These are phyloP conservation scores for Vitis labrusca DNA, from an alignment of 164 flowering plant species.

Conservation along the genomic window DNA sequence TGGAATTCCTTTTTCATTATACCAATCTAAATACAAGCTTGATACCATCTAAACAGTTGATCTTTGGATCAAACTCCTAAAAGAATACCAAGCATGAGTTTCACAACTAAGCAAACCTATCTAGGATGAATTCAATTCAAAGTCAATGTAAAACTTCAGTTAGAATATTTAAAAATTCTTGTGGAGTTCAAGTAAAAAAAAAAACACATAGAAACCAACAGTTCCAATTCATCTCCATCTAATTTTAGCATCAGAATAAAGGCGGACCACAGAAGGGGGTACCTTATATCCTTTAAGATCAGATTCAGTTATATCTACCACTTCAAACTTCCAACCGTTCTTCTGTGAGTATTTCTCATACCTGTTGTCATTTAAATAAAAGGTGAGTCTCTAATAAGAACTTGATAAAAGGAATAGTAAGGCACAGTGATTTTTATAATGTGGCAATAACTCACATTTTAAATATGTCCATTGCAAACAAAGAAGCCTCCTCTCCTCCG, in stretches of 20 bases:
- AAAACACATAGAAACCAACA: too few species aligned
- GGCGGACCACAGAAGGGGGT: neutral
- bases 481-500: slow-evolving; percentile 99
- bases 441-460: slow-evolving; percentile 59
- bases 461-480: slow-evolving; percentile 93
- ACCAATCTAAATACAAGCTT: neutral
- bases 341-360: slow-evolving; percentile 81
- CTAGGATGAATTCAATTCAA: neutral
- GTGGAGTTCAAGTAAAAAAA: too few species aligned
- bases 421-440: neutral
- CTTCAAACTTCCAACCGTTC: slow-evolving; percentile 93
- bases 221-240: too few species aligned
- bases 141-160: too few species aligned
- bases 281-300: slow-evolving; percentile 90
- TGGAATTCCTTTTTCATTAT: neutral
- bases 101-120: neutral
- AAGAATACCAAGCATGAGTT: neutral
- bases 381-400: neutral
- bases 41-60: neutral
- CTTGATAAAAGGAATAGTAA: neutral
- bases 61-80: too few species aligned
- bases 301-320: slow-evolving; percentile 69
- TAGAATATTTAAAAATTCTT: too few species aligned
- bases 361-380: slow-evolving; percentile 37
- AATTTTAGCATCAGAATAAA: too few species aligned